Percentiles rank a stretch among this genome's conserved stretches.
These are phyloP conservation scores for Hyphopichia pseudoburtonii DNA, from an alignment of 1,139 yeast species.

Conservation along the genomic window DNA sequence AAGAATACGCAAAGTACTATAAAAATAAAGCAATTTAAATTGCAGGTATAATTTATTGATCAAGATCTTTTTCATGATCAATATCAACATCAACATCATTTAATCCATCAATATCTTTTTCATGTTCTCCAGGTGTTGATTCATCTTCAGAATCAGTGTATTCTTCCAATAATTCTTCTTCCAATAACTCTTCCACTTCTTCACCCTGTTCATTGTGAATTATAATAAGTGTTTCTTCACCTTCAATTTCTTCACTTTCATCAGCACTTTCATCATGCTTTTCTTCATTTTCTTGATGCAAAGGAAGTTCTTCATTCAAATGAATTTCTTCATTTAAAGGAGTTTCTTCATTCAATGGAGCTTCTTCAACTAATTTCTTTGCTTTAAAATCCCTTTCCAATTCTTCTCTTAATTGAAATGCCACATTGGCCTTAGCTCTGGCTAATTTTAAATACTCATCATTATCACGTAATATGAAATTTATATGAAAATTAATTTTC, in stretches of 20 bases:
- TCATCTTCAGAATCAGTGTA: background rate
- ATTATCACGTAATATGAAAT: conserved; percentile 63
- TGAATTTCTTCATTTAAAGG: conserved; percentile 1
- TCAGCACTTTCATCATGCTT: conserved; percentile 4
- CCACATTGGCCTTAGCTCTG: conserved; percentile 79
- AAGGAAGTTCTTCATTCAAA: conserved; percentile 2
- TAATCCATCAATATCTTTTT: conserved; percentile 5
- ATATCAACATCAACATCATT: conserved; percentile 2
- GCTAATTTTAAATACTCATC: conserved; percentile 69
- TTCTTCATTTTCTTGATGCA: conserved; percentile 3
- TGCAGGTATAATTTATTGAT: too few species aligned
- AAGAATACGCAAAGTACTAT: too few species aligned
- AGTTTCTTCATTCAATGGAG: background rate
- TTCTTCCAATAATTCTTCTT: too few species aligned
- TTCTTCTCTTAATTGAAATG: conserved; percentile 71
- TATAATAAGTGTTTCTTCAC: too few species aligned
- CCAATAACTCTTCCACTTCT: conserved; percentile 3
- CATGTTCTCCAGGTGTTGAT: background rate
- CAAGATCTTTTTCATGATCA: background rate
- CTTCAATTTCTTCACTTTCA: conserved; percentile 5
- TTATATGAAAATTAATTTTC: conserved; percentile 61
- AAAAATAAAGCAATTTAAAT: too few species aligned
- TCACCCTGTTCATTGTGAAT: too few species aligned
- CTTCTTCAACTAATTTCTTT: background rate
- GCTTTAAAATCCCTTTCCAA: conserved; percentile 13